Conservation (phyloP, 306 rosid species). For the Prunus padus region DNA sequence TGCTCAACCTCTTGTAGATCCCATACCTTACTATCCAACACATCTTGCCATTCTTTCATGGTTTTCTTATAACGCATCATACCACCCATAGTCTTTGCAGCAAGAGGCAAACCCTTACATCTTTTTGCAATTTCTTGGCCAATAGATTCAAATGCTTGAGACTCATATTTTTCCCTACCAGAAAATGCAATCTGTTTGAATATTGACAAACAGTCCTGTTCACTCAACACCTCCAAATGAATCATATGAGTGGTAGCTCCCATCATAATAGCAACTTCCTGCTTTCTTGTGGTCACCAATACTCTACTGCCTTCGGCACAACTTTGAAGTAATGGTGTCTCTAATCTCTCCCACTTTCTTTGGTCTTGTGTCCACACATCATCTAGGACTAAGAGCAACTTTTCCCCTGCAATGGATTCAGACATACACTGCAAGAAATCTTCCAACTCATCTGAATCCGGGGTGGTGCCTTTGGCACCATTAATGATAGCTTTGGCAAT, state of each 20-base stretch:
- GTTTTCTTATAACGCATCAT: no score
- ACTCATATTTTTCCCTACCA: background rate
- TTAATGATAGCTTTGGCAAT: constrained; percentile 12
- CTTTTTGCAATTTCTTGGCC: constrained; percentile 6
- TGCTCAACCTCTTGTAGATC: no score
- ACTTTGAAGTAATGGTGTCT: background rate
- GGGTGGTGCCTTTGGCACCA: background rate
- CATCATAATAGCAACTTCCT: constrained; percentile 14
- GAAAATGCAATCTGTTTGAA: background rate
- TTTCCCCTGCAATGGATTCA: background rate
- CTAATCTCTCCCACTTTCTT: constrained; percentile 4
- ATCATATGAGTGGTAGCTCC: background rate
- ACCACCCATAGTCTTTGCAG: no score
- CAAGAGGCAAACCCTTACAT: background rate
- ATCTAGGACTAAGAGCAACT: constrained; percentile 18
- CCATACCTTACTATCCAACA: no score
- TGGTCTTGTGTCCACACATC: constrained; percentile 15
- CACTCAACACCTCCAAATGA: background rate
- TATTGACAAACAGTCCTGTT: constrained; percentile 12
- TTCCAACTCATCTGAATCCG: background rate
- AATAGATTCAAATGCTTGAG: background rate
- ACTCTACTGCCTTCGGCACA: constrained; percentile 20
- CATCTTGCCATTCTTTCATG: no score
- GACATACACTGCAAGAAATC: background rate
- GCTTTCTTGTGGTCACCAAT: constrained; percentile 11